Percentiles rank a stretch among this genome's conserved stretches.
These are phyloP conservation scores for Monosporozyma siamensis DNA, from an alignment of 805 yeast species.

Conservation along the genomic window DNA sequence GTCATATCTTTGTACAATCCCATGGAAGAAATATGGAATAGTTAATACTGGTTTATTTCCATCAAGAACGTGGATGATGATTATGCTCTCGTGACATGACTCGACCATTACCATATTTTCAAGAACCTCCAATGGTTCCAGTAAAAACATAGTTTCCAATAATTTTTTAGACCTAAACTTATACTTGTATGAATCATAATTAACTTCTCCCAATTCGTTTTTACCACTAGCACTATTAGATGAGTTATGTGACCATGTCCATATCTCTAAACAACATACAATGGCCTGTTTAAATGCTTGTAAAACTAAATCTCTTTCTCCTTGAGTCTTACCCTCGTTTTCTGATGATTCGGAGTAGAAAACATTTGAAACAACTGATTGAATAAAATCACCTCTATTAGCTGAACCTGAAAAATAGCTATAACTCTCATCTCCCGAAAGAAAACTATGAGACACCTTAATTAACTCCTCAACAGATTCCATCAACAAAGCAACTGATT, in stretches of 20 bases:
- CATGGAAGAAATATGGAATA: conserved; percentile 53
- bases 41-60: conserved; percentile 74
- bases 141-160: conserved; percentile 50
- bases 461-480: conserved; percentile 62
- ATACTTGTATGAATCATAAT: conserved; percentile 46
- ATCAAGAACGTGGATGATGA: conserved; percentile 59
- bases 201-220: conserved; percentile 7
- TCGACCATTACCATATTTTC: conserved; percentile 48
- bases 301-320: conserved; percentile 46
- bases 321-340: conserved; percentile 34
- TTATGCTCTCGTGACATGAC: conserved; percentile 16
- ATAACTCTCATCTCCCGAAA: conserved; percentile 31
- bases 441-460: conserved; percentile 46
- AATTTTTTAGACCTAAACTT: conserved; percentile 61
- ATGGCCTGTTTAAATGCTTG: conserved; percentile 56
- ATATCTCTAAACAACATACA: conserved; percentile 46
- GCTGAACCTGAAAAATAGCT: conserved; percentile 13
- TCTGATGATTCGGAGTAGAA: conserved; percentile 27
- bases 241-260: conserved; percentile 46
- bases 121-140: conserved; percentile 66
- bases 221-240: conserved; percentile 5
- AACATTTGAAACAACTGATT: conserved; percentile 29
- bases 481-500: conserved; percentile 38
- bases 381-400: conserved; percentile 25
- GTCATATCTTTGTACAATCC: conserved; percentile 23